Evolutionary conservation across 352 stramenopile genomes (phyloP).

Genomic region (Hyphochytrium catenoides): DNA sequence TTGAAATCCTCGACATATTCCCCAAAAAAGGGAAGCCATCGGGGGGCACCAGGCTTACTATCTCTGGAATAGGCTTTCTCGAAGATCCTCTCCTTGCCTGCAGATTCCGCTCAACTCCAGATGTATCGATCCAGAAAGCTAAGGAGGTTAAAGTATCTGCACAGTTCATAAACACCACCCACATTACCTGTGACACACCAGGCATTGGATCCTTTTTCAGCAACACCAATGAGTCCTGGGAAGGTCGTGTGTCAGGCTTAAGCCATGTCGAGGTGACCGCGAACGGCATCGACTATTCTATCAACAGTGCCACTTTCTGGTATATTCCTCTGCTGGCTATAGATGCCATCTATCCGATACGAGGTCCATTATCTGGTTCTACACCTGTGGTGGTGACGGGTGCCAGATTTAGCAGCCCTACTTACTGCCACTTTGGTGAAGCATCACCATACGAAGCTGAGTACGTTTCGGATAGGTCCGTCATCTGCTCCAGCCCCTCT

Average conservation of each 20-base stretch:
- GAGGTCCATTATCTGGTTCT: slow-evolving; percentile 11
- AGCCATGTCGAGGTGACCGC: slow-evolving; percentile 18
- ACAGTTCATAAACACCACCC: slow-evolving; percentile 9
- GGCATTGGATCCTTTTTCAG: slow-evolving; percentile 2
- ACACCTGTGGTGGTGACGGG: slow-evolving; percentile 8
- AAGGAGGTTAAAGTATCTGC: no score
- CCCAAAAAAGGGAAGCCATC: slow-evolving; percentile 15
- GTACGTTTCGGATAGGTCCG: slow-evolving; percentile 1
- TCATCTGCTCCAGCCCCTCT: slow-evolving; percentile 11
- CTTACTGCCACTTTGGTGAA: slow-evolving; percentile 17
- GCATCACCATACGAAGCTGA: slow-evolving; percentile 2
- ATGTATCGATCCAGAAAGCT: no score
- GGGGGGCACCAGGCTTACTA: slow-evolving; percentile 11
- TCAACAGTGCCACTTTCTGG: slow-evolving; percentile 8
- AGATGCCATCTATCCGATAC: slow-evolving; percentile 6
- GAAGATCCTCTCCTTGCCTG: slow-evolving; percentile 13
- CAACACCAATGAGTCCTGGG: slow-evolving; percentile 4
- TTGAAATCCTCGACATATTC: no score
- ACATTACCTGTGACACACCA: slow-evolving; percentile 9
- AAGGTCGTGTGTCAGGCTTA: slow-evolving; percentile 2
- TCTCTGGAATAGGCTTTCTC: slow-evolving; percentile 12
- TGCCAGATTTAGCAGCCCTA: slow-evolving; percentile 7
- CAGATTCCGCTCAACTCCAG: slow-evolving; percentile 14
- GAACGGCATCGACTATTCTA: slow-evolving; percentile 22
- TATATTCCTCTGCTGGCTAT: slow-evolving; percentile 10